These are phyloP conservation scores for Rhizophagus prolifer DNA, from an alignment of 192 early-diverging fungal genomes.

Conservation along the genomic window DNA sequence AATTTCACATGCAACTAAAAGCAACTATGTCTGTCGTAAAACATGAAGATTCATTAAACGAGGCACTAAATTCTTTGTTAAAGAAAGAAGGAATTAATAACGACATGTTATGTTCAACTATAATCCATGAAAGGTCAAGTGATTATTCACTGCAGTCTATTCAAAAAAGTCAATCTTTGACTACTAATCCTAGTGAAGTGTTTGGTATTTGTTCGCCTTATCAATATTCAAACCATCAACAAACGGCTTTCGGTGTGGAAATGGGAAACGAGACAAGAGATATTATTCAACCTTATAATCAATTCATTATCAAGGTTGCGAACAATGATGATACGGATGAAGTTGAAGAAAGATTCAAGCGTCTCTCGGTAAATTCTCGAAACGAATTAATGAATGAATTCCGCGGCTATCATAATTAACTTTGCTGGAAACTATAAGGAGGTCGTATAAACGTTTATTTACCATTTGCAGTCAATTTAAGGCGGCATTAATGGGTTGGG, in stretches of 20 bases:
- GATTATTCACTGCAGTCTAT: background rate
- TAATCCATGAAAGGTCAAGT: background rate
- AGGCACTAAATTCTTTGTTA: background rate
- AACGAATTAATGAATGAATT: background rate
- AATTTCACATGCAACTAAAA: background rate
- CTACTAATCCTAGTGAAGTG: background rate
- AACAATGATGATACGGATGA: slow-evolving; percentile 7
- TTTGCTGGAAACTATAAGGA: background rate
- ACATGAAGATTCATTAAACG: too few species aligned
- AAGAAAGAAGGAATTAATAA: background rate
- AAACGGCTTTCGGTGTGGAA: background rate
- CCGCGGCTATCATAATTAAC: background rate
- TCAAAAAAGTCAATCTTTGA: background rate
- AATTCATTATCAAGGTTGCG: background rate
- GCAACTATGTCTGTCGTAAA: background rate
- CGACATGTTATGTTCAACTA: background rate
- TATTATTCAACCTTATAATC: background rate
- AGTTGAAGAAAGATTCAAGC: slow-evolving; percentile 3
- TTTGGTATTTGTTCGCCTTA: background rate
- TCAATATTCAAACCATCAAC: background rate
- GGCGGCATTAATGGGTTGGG: background rate
- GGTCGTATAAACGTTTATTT: background rate
- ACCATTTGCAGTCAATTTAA: background rate
- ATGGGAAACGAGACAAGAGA: background rate
- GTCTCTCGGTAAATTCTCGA: background rate